Conservation (phyloP, 2,329 filamentous ascomycete genomes). For the Calonectria crousiana region DNA sequence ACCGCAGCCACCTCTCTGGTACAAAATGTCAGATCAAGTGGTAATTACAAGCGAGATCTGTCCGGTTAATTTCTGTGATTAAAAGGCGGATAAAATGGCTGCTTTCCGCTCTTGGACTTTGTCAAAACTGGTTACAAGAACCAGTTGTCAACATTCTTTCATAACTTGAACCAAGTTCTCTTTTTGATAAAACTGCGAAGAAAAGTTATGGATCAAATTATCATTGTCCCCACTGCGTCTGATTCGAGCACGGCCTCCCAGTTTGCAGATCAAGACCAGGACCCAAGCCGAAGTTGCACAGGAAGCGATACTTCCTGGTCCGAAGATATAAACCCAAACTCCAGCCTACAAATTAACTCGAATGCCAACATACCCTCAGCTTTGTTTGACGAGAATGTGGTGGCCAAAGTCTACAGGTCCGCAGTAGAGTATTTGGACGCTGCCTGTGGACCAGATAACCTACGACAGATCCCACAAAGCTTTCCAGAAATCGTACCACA, state of each 20-base stretch:
- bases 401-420: constrained; percentile 18
- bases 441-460: background rate
- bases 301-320: constrained; percentile 12
- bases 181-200: background rate
- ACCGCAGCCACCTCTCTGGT: background rate
- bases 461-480: constrained; percentile 3
- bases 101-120: background rate
- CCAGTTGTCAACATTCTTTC: background rate
- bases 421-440: background rate
- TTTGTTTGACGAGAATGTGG: constrained; percentile 14
- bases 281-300: background rate
- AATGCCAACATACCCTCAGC: background rate
- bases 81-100: background rate
- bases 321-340: background rate
- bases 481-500: constrained; percentile 51
- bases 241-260: background rate
- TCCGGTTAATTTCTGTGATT: background rate
- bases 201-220: background rate
- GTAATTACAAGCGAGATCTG: background rate
- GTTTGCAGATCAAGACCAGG: background rate
- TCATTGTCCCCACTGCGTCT: background rate
- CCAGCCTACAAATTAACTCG: background rate
- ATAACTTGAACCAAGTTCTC: background rate
- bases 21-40: background rate
- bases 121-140: background rate